Conservation (phyloP, 2,329 filamentous ascomycete genomes). For the Rugonectria rugulosa region DNA sequence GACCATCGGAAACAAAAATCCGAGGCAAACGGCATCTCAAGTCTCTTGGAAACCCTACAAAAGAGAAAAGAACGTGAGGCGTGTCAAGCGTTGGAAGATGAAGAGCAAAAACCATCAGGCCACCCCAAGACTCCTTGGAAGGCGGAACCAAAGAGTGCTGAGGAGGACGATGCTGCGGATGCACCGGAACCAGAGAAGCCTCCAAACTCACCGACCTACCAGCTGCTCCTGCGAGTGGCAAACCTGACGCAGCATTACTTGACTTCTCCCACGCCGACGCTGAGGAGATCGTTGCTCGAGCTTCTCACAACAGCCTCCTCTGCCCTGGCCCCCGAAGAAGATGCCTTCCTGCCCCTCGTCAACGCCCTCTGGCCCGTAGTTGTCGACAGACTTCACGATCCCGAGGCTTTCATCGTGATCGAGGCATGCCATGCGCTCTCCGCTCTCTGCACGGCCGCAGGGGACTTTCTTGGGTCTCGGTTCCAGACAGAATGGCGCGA, state of each 20-base stretch:
- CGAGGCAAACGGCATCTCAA: conserved; percentile 48
- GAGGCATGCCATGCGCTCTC: conserved; percentile 74
- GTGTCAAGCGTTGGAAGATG: conserved; percentile 37
- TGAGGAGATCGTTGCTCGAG: conserved; percentile 80
- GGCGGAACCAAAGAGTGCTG: conserved; percentile 43
- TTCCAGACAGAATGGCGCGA: conserved; percentile 77
- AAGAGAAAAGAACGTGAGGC: conserved; percentile 52
- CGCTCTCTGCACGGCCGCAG: conserved; percentile 74
- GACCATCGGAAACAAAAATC: conserved; percentile 53
- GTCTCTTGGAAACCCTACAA: conserved; percentile 66
- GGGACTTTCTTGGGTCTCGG: conserved; percentile 80
- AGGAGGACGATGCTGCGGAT: conserved; percentile 46
- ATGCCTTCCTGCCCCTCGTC: conserved; percentile 85
- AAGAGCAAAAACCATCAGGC: conserved; percentile 41
- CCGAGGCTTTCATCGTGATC: conserved; percentile 72
- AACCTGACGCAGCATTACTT: conserved; percentile 89
- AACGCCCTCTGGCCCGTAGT: conserved; percentile 92
- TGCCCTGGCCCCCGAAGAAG: conserved; percentile 77
- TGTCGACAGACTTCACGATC: conserved; percentile 70
- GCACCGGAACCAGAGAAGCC: conserved; percentile 58
- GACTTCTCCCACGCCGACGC: conserved; percentile 79
- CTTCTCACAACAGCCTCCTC: conserved; percentile 77
- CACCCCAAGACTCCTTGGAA: conserved; percentile 49
- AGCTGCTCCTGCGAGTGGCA: conserved; percentile 82
- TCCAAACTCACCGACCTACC: conserved; percentile 80